Evolutionary conservation across 768 basidiomycete species (phyloP).

Genomic region (Leccinum subtestaceum): DNA sequence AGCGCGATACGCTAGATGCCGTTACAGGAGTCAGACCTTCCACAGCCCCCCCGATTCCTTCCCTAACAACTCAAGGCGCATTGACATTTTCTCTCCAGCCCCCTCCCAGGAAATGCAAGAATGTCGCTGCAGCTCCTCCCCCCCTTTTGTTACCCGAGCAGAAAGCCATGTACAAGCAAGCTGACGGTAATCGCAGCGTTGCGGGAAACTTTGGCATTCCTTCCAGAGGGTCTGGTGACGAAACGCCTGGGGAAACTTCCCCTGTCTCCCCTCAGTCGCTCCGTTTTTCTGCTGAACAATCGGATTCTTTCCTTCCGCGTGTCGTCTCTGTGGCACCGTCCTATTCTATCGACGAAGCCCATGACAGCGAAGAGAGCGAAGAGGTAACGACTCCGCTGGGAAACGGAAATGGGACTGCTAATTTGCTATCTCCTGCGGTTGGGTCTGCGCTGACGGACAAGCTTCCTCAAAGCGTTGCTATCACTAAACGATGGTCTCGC

Average conservation of each 20-base stretch:
- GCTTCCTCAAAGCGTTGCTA: conserved; percentile 16
- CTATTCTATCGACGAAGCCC: not conserved
- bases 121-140: conserved; percentile 2
- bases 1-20: conserved; percentile 29
- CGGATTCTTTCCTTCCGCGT: conserved; percentile 5
- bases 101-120: conserved; percentile 32
- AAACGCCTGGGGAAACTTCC: conserved; percentile 10
- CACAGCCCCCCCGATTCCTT: conserved; percentile 21
- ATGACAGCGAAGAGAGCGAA: conserved; percentile 4
- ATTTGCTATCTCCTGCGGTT: not conserved
- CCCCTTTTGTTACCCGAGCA: conserved; percentile 3
- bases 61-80: conserved; percentile 33
- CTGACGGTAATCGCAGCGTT: conserved; percentile 27
- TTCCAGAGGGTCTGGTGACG: conserved; percentile 8
- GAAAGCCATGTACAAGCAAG: conserved; percentile 25
- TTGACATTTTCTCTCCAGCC: conserved; percentile 33
- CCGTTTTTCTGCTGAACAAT: conserved; percentile 2
- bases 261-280: conserved; percentile 6
- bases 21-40: conserved; percentile 12
- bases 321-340: not conserved
- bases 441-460: conserved; percentile 29
- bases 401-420: not conserved
- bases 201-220: conserved; percentile 31
- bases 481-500: conserved; percentile 52
- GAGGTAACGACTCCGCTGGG: not conserved